Evolutionary conservation across 2,329 filamentous ascomycete species (phyloP), one percentile per base, ranked within the genome.

Genomic region (Alternaria burnsii): DNA sequence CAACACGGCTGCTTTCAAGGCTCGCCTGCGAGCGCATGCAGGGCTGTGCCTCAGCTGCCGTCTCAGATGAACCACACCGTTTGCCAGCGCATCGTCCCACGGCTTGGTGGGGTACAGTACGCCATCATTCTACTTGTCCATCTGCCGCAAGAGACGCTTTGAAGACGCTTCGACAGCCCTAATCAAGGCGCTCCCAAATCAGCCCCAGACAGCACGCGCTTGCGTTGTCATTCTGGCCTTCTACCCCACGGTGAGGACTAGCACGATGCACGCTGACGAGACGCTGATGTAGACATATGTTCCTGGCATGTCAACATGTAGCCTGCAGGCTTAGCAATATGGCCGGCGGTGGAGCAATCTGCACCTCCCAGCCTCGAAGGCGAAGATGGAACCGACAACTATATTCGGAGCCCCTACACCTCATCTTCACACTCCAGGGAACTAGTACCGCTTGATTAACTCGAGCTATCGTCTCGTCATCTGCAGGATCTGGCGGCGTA

Each of bases 151-250:
- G 40, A 36, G 53, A 51, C 24, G 41, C 50, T 47, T 16, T 12
- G 32, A 3, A 36, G 32, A 36, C 14, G 32, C 32, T 50, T 61
- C 47, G 56, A 53, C 63, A 64, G 59, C 61, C 55, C 54, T 54
- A 61, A 55, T 24, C 42, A 58, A 46, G 46, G 56, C 56, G 56
- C 66, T 41, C 40, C 32, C 42, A 55, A 26, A 24, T 56, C 70
- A 71, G 71, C 72, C 67, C 71, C 65, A 58, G 58, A 64, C 67
- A 73, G 58, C 70, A 65, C 61, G 57, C 58, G 60, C 58, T 61
- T 52, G 47, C 18, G 61, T 44, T 58, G 62, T 51, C 59, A 61
- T 42, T 20, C 40, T 51, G 38, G 56, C 62, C 54, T 52, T 50
- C 47, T 55, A 70, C 65, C 66, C 70, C 64, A 68, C 68, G 48